Evolutionary conservation across 2,329 filamentous ascomycete species (phyloP).

Genomic region (Ceratocystis albifundus): DNA sequence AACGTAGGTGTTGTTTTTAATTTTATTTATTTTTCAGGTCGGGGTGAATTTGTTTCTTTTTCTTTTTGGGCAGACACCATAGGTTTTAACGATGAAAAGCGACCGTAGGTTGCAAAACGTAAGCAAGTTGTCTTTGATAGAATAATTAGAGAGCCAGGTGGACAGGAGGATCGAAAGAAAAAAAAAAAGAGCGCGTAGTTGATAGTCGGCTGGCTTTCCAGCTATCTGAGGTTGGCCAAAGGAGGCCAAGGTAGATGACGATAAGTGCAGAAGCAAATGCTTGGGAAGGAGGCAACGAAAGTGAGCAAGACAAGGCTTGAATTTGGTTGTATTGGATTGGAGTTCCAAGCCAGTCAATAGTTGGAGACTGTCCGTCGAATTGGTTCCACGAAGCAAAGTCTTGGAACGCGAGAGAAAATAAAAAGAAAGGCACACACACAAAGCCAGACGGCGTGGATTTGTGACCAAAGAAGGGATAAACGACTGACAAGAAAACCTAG

Average conservation of each 20-base stretch:
- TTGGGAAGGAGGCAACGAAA: not conserved
- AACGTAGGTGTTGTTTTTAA: too few relatives aligned
- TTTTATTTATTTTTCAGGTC: too few relatives aligned
- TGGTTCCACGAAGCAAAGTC: not conserved
- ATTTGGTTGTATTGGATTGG: not conserved
- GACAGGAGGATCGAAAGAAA: too few relatives aligned
- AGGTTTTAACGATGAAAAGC: too few relatives aligned
- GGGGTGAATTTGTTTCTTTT: too few relatives aligned
- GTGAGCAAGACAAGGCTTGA: not conserved
- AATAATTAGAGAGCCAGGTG: too few relatives aligned
- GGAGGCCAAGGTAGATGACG: slow-evolving; percentile 18
- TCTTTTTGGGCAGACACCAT: too few relatives aligned
- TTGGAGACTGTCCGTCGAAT: not conserved
- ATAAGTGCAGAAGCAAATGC: not conserved
- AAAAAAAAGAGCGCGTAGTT: too few relatives aligned
- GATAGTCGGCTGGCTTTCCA: slow-evolving; percentile 31
- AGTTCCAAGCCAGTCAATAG: not conserved
- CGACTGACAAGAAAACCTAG: not conserved
- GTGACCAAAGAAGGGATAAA: not conserved
- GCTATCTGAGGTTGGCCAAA: slow-evolving; percentile 29
- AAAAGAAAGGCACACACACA: not conserved
- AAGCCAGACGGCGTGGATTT: not conserved
- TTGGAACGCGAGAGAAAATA: not conserved
- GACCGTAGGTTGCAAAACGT: too few relatives aligned
- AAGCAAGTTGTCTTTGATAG: too few relatives aligned